A percentile compares a stretch with the other conserved stretches of the same genome.
phyloP scores from a whole-genome alignment of 306 rosid genomes.

The Castanopsis chinensis region DNA sequence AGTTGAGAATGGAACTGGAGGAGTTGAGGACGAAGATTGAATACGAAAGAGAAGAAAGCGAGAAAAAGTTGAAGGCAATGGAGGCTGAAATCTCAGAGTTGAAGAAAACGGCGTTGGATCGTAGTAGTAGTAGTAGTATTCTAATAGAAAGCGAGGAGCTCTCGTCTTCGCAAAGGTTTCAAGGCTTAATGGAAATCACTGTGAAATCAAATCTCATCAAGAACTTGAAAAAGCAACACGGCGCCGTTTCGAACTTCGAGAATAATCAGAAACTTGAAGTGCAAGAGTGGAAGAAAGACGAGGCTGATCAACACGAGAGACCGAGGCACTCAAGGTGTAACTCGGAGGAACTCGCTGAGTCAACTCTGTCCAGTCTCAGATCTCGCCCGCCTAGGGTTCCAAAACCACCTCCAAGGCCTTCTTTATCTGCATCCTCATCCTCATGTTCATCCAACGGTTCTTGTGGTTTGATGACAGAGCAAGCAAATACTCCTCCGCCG shows the following conservation, averaged over 20 bases:
- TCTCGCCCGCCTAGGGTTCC: slow-evolving; percentile 90
- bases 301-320: slow-evolving; percentile 40
- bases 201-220: slow-evolving; percentile 54
- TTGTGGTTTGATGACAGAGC: not conserved
- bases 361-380: slow-evolving; percentile 42
- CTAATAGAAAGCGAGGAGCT: slow-evolving; percentile 38
- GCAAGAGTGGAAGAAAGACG: slow-evolving; percentile 55
- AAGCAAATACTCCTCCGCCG: slow-evolving; percentile 2
- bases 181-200: slow-evolving; percentile 52
- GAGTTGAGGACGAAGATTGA: slow-evolving; percentile 34
- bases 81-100: slow-evolving; percentile 64
- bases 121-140: slow-evolving; percentile 24
- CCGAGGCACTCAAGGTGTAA: slow-evolving; percentile 60
- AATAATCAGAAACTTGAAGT: slow-evolving; percentile 37
- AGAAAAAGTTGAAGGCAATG: slow-evolving; percentile 42
- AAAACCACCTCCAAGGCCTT: slow-evolving; percentile 85
- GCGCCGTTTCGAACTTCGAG: slow-evolving; percentile 25
- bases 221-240: slow-evolving; percentile 54
- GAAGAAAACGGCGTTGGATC: slow-evolving; percentile 52
- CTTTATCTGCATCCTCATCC: slow-evolving; percentile 32
- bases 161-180: slow-evolving; percentile 70
- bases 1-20: slow-evolving; percentile 39
- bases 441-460: slow-evolving; percentile 27
- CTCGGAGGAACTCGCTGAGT: slow-evolving; percentile 83
- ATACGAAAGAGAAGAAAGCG: slow-evolving; percentile 42